These are phyloP conservation scores for Podaxis carcinomalis DNA, from an alignment of 768 basidiomycete species.

Conservation along the genomic window DNA sequence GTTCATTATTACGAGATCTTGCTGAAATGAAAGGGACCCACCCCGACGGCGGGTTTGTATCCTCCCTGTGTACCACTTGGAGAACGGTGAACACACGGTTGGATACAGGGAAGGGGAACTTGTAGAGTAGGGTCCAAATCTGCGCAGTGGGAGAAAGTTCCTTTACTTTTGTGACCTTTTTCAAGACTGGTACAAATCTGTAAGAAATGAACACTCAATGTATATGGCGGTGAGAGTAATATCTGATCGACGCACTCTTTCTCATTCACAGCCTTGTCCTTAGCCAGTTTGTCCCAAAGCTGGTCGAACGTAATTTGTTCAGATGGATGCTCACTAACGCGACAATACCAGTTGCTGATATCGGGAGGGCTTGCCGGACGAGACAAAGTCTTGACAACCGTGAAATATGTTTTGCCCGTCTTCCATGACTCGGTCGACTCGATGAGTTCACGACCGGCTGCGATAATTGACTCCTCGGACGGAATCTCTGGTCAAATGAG, in stretches of 20 bases:
- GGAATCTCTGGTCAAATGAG: slow-evolving; percentile 48
- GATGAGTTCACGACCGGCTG: slow-evolving; percentile 50
- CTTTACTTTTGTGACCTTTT: slow-evolving; percentile 60
- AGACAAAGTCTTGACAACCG: slow-evolving; percentile 51
- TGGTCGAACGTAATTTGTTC: slow-evolving; percentile 72
- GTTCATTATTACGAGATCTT: slow-evolving; percentile 21
- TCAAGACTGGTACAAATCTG: slow-evolving; percentile 65
- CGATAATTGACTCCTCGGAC: slow-evolving; percentile 50
- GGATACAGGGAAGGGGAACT: slow-evolving; percentile 64
- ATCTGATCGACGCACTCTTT: slow-evolving; percentile 44
- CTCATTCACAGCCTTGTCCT: slow-evolving; percentile 66
- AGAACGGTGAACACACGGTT: slow-evolving; percentile 75
- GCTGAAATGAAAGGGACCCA: slow-evolving; percentile 26
- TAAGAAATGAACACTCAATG: background rate
- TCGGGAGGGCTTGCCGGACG: slow-evolving; percentile 50
- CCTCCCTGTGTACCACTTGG: slow-evolving; percentile 53
- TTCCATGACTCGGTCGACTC: slow-evolving; percentile 60
- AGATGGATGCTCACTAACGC: slow-evolving; percentile 59
- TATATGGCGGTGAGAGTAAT: background rate
- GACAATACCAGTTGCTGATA: slow-evolving; percentile 63
- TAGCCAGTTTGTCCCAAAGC: slow-evolving; percentile 65
- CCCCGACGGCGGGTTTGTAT: slow-evolving; percentile 53
- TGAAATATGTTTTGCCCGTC: slow-evolving; percentile 57
- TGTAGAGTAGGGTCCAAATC: slow-evolving; percentile 74
- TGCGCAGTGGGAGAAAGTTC: slow-evolving; percentile 57